Conservation (phyloP, 208 protist genomes). For the Acanthamoeba sp. region DNA sequence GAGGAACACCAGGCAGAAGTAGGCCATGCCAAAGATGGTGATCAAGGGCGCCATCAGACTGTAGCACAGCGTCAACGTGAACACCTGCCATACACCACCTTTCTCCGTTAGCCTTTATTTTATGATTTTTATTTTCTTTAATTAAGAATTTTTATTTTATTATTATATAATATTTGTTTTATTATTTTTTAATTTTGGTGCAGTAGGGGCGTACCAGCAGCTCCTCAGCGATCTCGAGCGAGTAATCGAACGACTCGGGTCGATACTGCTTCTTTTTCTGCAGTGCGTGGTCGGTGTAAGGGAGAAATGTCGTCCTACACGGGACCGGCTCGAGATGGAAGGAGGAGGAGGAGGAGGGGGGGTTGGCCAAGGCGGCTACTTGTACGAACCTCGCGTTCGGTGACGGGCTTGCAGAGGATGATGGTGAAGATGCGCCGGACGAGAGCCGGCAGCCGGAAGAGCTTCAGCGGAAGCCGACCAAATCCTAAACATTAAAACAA, state of each 20-base stretch:
- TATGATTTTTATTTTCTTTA: no score
- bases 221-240: constrained; percentile 13
- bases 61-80: constrained; percentile 59
- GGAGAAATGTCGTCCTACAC: no score
- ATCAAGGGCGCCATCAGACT: constrained; percentile 62
- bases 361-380: no score
- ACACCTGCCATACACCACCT: no score
- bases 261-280: constrained; percentile 11
- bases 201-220: neutral
- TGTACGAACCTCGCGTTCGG: constrained; percentile 40
- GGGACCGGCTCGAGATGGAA: no score
- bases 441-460: constrained; percentile 10
- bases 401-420: neutral
- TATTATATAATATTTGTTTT: no score
- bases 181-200: no score
- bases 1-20: constrained; percentile 32
- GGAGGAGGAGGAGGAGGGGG: no score
- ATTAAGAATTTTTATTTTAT: no score
- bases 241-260: constrained; percentile 24
- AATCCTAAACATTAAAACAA: neutral
- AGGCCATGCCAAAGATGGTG: constrained; percentile 35
- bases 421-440: constrained; percentile 19
- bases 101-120: no score
- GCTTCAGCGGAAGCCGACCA: constrained; percentile 49
- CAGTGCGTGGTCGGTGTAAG: no score